Percentiles rank a stretch among this genome's conserved stretches.
Conservation (phyloP, 352 stramenopile species). For the Phytopythium litorale region DNA sequence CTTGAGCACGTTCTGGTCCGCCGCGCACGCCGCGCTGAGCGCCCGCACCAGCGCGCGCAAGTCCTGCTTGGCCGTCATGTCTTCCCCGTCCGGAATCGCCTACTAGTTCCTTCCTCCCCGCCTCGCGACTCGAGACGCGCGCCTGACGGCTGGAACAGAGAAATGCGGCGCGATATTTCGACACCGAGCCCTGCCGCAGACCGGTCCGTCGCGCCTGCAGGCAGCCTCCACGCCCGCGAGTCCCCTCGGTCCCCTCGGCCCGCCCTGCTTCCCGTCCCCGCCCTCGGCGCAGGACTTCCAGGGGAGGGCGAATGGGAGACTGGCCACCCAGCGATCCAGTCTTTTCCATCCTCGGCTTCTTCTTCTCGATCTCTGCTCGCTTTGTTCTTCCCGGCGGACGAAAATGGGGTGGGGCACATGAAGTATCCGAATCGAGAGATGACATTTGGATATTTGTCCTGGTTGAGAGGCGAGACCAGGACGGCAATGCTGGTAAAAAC, state of each 20-base stretch:
- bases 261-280: neutral
- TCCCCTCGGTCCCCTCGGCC: neutral
- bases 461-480: neutral
- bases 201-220: neutral
- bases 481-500: constrained; percentile 4
- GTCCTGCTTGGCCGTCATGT: constrained; percentile 16
- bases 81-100: no score
- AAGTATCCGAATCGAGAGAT: neutral
- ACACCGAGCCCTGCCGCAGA: neutral
- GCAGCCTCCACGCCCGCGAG: neutral
- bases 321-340: neutral
- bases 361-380: neutral
- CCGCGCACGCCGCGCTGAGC: constrained; percentile 53
- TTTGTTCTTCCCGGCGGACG: neutral
- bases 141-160: neutral
- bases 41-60: constrained; percentile 45
- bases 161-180: neutral
- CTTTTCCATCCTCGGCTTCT: neutral
- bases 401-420: neutral
- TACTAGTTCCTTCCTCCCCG: no score
- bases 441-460: neutral
- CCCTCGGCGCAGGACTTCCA: neutral
- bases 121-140: neutral
- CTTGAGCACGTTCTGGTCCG: constrained; percentile 63
- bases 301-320: neutral